Conservation (phyloP, 352 stramenopile species). For the Globisporangium spinosum region DNA sequence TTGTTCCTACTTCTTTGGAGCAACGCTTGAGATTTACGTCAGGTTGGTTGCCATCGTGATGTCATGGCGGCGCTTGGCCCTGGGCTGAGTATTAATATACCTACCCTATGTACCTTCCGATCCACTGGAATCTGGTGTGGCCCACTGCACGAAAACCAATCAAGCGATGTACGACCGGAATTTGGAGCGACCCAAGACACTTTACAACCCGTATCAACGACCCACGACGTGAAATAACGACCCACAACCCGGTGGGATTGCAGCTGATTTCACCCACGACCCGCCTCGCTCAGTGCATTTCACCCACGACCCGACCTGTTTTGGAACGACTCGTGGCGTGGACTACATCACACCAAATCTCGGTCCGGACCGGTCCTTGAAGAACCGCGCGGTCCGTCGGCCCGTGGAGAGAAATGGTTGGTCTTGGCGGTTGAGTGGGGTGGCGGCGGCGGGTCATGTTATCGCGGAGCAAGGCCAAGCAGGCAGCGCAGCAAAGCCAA, state of each 20-base stretch:
- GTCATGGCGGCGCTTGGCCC: conserved; percentile 7
- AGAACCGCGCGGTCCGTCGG: conserved; percentile 6
- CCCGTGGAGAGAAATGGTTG: conserved; percentile 22
- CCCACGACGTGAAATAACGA: background rate
- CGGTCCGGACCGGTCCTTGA: conserved; percentile 17
- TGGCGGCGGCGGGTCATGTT: background rate
- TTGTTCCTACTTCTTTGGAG: background rate
- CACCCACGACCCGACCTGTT: background rate
- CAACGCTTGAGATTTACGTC: conserved; percentile 8
- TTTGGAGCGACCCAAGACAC: background rate
- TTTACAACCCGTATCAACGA: background rate
- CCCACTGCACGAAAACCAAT: background rate
- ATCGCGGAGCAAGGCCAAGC: background rate
- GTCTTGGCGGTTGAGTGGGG: conserved; percentile 18
- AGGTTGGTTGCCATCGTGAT: conserved; percentile 10
- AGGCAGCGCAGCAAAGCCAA: conserved; percentile 14
- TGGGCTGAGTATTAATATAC: background rate
- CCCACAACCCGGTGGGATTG: background rate
- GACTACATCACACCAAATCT: background rate
- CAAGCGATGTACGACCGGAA: background rate
- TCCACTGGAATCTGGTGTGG: background rate
- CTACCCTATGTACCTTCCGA: too few species aligned
- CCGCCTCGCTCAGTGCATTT: background rate
- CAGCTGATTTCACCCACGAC: background rate
- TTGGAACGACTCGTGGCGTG: background rate